phyloP scores from a whole-genome alignment of 176 grass and related monocot genomes.

The Tillandsia fasciculata region DNA sequence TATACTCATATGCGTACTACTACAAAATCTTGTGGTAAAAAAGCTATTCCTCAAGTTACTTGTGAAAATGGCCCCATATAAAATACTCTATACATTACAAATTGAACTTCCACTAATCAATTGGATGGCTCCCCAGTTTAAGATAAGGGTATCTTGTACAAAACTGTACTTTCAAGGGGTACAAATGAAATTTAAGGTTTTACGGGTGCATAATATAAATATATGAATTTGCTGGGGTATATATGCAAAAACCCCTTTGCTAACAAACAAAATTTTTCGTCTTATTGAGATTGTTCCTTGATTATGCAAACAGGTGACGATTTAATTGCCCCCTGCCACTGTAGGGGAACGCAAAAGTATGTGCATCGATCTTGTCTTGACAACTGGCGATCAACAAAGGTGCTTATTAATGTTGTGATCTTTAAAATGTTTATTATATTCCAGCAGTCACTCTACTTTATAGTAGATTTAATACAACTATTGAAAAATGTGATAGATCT shows the following conservation, averaged over 20 bases:
- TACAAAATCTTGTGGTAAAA: too few species aligned
- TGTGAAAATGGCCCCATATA: too few species aligned
- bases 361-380: slow-evolving; percentile 93
- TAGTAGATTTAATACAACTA: neutral
- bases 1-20: too few species aligned
- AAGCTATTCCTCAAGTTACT: too few species aligned
- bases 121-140: too few species aligned
- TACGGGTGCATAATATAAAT: neutral
- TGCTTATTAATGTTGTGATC: neutral
- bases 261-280: neutral
- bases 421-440: neutral
- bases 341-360: slow-evolving; percentile 94
- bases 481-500: neutral
- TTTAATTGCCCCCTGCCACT: slow-evolving; percentile 83
- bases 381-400: slow-evolving; percentile 98
- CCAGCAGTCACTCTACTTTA: neutral
- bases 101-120: too few species aligned
- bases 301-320: slow-evolving; percentile 47
- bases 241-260: slow-evolving; percentile 1
- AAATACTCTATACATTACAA: too few species aligned
- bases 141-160: too few species aligned
- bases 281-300: neutral
- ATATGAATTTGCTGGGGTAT: neutral
- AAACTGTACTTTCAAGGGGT: too few species aligned
- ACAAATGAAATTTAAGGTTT: too few species aligned